Base-by-base conservation (phyloP, 768 basidiomycete species). In the Mycena chlorophos region DNA sequence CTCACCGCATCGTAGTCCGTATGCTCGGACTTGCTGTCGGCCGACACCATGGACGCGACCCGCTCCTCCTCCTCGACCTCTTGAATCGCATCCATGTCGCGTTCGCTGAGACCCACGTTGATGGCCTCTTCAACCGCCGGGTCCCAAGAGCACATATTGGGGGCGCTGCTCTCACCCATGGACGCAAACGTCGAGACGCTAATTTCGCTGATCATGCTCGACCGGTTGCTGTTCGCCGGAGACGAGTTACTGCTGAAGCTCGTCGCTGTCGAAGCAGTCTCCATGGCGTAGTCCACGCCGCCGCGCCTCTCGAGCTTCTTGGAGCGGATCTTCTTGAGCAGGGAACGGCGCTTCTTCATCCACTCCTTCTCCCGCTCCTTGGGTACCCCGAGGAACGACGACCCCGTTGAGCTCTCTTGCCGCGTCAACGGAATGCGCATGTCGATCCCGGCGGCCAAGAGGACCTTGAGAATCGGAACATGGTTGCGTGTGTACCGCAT, bases 401-500 rank as follows among this genome's bases (percentile, higher is more conserved):
- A 46, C 20, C 61, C 58, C 1, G 51, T 55, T 20, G 51, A 42
- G 20, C 53, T 59, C 30, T 20, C 16, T 16, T 26, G 38, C 8
- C 52, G 56, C 12, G 52, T 25, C 14, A 60, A 52, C 19, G 55
- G 55, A 22, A 47, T 58, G 30, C 49, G 45, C 58, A 65, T 55
- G 48, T 45, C 56, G 28, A 78, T 68, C 1, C 86, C 85, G 0
- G 86, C 83, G 4, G 75, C 75, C 28, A 75, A 69, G 48, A 86
- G 75, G 19, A 87, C 77, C 20, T 75, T 74, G 34, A 73, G 60
- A 43, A 89, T 82, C 0, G 85, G 77, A 2, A 81, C 76, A 52
- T 89, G 87, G 10, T 73, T 72, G 10, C 81, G 74, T 4, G 85
- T 78, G 29, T 71, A 84, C 16, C 69, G 75, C 87, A 89, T 89